Base-by-base conservation (phyloP, 1,284 basidiomycete genomes). In the Pseudozyma sp. region DNA sequence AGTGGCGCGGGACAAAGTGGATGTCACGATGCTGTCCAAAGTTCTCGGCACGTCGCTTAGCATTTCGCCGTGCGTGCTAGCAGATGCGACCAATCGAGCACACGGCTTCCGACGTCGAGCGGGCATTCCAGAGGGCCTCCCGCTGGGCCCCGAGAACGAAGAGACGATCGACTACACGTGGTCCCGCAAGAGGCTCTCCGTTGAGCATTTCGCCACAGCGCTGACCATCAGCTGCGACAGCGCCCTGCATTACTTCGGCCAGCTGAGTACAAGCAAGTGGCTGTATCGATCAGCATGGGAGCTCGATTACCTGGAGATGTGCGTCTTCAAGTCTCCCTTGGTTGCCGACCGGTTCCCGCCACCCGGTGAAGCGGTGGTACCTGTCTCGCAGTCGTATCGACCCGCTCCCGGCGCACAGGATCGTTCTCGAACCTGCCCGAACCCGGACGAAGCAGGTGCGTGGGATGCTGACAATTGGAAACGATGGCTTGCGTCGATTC, bases 241-340 rank as follows among this genome's bases (percentile, higher is more conserved):
- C 13, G 48, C 76, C 1, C 51, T 71, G 57, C 78, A 82, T 57
- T 62, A 64, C 39, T 39, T 78, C 2, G 19, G 34, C 2, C 81
- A 82, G 70, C 73, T 83, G 11, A 50, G 54, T 30, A 50, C 59
- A 13, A 40, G 61, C 19, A 48, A 65, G 4, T 83, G 81, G 81
- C 56, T 61, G 0, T 56, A 72, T 39, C 55, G 60, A 0, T 74
- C 80, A 5, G 76, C 78, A n/a, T 83, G 81, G 81, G 81, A 83
- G 59, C 67, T 83, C n/a, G 73, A 78, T 52, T 83, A 83, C 35
- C 65, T 83, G 16, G 78, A 83, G 49, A 70, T 76, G 58, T 82
- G 79, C 57, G 79, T 82, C 3, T 80, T 83, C 59, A 71, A 80
- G 24, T 64, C 74, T 10, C 66, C 67, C 7, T 60, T 82, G 13